Percentiles rank a stretch among this genome's conserved stretches.
Conservation (phyloP, 208 protist genomes). For the Acanthamoeba comandoni region DNA sequence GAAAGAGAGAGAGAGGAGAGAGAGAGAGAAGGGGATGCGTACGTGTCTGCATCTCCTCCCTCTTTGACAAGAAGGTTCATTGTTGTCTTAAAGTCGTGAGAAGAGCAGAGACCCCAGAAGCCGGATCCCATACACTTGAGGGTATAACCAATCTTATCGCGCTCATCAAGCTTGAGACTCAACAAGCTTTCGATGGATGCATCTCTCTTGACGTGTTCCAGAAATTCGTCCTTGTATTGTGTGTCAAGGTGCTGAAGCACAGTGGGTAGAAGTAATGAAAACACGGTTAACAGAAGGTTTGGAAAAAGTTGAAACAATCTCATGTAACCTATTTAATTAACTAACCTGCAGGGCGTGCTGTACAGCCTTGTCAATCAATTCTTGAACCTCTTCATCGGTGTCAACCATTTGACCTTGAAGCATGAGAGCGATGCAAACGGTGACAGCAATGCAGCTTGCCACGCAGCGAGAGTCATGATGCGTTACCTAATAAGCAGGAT, state of each 20-base stretch:
- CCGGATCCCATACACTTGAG: slow-evolving; percentile 81
- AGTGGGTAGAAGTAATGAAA: not conserved
- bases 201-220: slow-evolving; percentile 49
- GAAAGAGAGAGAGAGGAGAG: not conserved
- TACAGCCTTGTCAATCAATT: slow-evolving; percentile 39
- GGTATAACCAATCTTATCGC: slow-evolving; percentile 78
- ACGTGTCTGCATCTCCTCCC: slow-evolving; percentile 85
- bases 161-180: slow-evolving; percentile 70
- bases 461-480: slow-evolving; percentile 83
- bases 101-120: slow-evolving; percentile 76
- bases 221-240: slow-evolving; percentile 9
- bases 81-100: slow-evolving; percentile 78
- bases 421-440: slow-evolving; percentile 64
- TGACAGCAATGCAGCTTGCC: slow-evolving; percentile 51
- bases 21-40: not conserved
- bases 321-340: not conserved
- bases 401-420: slow-evolving; percentile 65
- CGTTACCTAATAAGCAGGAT: too few species aligned
- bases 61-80: slow-evolving; percentile 78
- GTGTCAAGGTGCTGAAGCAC: slow-evolving; percentile 21
- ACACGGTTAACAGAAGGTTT: not conserved
- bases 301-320: not conserved
- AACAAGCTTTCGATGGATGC: not conserved
- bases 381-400: not conserved
- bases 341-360: not conserved